Evolutionary conservation across 1,139 yeast genomes (phyloP).

Genomic region (Candida neerlandica): DNA sequence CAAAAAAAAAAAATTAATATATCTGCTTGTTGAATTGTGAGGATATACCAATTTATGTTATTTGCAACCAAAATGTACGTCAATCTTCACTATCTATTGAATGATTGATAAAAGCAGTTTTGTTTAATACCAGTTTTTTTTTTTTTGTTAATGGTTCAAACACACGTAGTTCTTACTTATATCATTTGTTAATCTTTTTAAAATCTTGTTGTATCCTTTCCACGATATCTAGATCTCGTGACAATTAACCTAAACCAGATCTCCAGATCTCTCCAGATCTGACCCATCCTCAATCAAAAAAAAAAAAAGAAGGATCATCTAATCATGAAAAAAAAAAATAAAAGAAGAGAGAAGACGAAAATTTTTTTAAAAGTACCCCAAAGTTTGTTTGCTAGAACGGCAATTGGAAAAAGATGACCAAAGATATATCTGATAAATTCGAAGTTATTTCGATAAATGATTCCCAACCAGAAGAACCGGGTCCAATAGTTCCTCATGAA

Average conservation of each 20-base stretch:
- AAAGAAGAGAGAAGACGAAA: neutral
- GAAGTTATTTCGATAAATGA: slow-evolving; percentile 41
- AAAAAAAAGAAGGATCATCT: neutral
- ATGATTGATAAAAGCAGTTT: too few species aligned
- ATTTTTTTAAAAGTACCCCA: neutral
- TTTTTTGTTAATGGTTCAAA: too few species aligned
- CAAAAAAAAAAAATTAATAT: too few species aligned
- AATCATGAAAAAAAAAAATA: too few species aligned
- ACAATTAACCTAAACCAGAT: neutral
- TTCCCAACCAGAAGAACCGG: slow-evolving; percentile 24
- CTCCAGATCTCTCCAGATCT: neutral
- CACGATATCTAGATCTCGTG: neutral
- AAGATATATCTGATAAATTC: slow-evolving; percentile 18
- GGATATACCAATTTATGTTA: too few species aligned
- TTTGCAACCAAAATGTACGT: too few species aligned
- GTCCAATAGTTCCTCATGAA: slow-evolving; percentile 57
- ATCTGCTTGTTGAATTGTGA: too few species aligned
- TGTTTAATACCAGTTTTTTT: too few species aligned
- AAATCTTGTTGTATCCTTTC: neutral
- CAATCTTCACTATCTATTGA: too few species aligned
- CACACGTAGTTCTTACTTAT: too few species aligned
- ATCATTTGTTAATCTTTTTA: too few species aligned
- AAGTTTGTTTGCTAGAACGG: too few species aligned
- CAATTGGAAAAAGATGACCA: slow-evolving; percentile 7
- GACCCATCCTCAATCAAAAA: neutral